A percentile compares a stretch with the other conserved stretches of the same genome.
Conservation (phyloP, 371 early-diverging fungal species). For the Apophysomyces ossiformis region DNA sequence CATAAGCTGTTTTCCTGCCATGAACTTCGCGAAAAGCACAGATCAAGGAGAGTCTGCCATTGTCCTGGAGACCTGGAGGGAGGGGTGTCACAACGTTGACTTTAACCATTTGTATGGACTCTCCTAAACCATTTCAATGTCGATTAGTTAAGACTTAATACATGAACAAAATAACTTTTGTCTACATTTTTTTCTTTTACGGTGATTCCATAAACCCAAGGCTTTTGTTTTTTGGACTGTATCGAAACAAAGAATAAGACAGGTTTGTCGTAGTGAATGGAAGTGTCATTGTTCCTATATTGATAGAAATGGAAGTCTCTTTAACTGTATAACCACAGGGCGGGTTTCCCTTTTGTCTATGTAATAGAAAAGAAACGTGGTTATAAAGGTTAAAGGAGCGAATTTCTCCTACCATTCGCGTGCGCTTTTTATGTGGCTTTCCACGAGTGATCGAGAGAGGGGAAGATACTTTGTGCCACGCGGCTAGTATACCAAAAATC, state of each 20-base stretch:
- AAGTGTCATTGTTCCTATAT: background rate
- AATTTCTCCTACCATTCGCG: conserved; percentile 4
- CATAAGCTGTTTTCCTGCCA: conserved; percentile 7
- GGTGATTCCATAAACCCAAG: background rate
- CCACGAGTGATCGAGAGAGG: conserved; percentile 1
- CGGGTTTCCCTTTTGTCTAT: background rate
- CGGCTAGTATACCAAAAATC: background rate
- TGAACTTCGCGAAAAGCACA: conserved; percentile 5
- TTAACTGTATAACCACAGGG: background rate
- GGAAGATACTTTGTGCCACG: background rate
- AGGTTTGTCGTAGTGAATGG: background rate
- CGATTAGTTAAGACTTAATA: background rate
- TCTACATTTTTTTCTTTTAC: background rate
- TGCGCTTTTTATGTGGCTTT: conserved; percentile 9
- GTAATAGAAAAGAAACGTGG: conserved; percentile 5
- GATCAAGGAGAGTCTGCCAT: conserved; percentile 9
- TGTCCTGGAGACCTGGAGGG: conserved; percentile 3
- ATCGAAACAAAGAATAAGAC: too few relatives aligned
- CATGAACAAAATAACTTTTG: background rate
- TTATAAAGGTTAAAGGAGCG: background rate
- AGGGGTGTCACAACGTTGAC: conserved; percentile 1
- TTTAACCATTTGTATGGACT: conserved; percentile 7
- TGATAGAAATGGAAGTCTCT: background rate
- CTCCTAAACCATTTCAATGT: background rate
- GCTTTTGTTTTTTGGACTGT: too few relatives aligned